These are phyloP conservation scores for Carpinus fangiana DNA, from an alignment of 306 rosid species.

Conservation along the genomic window DNA sequence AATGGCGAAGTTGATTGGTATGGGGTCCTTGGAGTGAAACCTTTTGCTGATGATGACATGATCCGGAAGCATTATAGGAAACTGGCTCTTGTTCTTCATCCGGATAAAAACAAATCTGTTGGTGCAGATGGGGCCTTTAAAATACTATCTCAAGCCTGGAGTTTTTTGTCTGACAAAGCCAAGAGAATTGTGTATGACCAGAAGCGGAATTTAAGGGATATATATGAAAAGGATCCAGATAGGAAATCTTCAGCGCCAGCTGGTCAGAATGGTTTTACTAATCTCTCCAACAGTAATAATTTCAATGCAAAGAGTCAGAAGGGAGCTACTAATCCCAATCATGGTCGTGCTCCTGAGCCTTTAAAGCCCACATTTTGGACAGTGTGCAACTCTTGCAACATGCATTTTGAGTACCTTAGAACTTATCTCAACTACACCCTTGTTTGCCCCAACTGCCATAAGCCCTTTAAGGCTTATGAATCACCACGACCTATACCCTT, in stretches of 20 bases:
- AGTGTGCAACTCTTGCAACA: constrained; percentile 49
- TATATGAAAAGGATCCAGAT: constrained; percentile 21
- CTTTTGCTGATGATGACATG: constrained; percentile 53
- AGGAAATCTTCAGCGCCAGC: constrained; percentile 31
- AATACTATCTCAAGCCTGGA: constrained; percentile 70
- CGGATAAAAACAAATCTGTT: constrained; percentile 74
- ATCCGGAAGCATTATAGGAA: constrained; percentile 57
- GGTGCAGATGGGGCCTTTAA: constrained; percentile 83
- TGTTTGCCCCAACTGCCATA: constrained; percentile 46
- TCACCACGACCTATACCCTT: constrained; percentile 38
- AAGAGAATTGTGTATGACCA: constrained; percentile 44
- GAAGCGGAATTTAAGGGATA: constrained; percentile 28
- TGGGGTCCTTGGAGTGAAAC: constrained; percentile 67
- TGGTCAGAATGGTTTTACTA: constrained; percentile 38
- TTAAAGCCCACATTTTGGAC: constrained; percentile 73
- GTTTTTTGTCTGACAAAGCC: constrained; percentile 53
- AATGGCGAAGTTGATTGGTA: constrained; percentile 68
- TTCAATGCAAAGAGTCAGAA: constrained; percentile 30
- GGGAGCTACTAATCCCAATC: constrained; percentile 31
- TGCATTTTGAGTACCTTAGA: constrained; percentile 56
- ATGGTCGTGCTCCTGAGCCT: constrained; percentile 26
- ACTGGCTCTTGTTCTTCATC: constrained; percentile 64
- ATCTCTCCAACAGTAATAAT: constrained; percentile 25
- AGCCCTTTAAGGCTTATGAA: constrained; percentile 58
- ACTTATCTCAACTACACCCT: constrained; percentile 39